Evolutionary conservation across 148 eudicot species (phyloP), one percentile per base, ranked within the genome.

Genomic region (Persicaria tinctoria): DNA sequence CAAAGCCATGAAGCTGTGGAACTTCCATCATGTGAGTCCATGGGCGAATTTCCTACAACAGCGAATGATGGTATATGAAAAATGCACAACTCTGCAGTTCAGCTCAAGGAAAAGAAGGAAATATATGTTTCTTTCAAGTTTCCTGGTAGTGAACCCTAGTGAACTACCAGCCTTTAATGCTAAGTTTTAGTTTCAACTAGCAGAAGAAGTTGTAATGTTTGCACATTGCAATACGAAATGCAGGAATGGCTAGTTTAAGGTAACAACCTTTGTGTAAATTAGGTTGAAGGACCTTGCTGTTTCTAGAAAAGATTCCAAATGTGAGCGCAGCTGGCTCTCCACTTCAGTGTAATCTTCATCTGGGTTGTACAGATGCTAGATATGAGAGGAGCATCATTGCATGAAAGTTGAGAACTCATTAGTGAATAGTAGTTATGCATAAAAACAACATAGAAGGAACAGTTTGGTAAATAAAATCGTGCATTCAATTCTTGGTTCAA

Each of bases 11-110:
- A 79, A 91, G 93, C 84, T 94, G 98, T 16, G 98, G 98, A 41
- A 94, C 98, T 85, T 94, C 98, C 98, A 94, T 94, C 98, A 94
- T 94, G 82, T 91, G 98, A 32, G 98, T 94, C 97, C 98, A 94
- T 8, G 98, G 98, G 56, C 98, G 96, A 79, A 92, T 90, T 84
- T 92, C 97, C 97, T 94, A 77, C 68, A 77, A 76, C 78, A 69
- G 38, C 14, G 32, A 78, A 13, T 74, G 6, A 46, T 66, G 18
- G 47, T 38, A 66, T 66, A 41, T 41, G 70, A 66, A 44, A 66
- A 41, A 13, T 62, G 68, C 1, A 47, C 47, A 66, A 66, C 18
- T 66, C 47, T 14, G 47, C 14, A 41, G 47, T 41, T 66, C 70
- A 66, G 0, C 47, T 41, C 13, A 41, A 66, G 47, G 41, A 32